These are phyloP conservation scores for Rhypophila decipiens DNA, from an alignment of 495 filamentous ascomycete species.

Conservation along the genomic window DNA sequence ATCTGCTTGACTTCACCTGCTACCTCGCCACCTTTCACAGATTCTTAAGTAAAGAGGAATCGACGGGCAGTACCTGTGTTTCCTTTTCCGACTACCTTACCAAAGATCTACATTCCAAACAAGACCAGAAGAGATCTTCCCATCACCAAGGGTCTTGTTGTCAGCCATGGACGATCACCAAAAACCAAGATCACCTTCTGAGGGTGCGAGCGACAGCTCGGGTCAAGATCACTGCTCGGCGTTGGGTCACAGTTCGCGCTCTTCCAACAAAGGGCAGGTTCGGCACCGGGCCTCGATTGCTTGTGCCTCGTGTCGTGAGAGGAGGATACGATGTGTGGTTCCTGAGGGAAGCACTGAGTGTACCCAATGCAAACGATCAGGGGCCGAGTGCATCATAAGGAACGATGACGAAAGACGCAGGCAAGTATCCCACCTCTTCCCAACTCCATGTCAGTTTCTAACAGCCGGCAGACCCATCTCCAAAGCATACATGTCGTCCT, in stretches of 20 bases:
- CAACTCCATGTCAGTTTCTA: background rate
- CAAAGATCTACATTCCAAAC: background rate
- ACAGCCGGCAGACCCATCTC: slow-evolving; percentile 42
- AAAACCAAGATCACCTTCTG: slow-evolving; percentile 21
- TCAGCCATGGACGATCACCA: background rate
- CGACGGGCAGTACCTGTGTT: no score
- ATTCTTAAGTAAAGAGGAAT: no score
- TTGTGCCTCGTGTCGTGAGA: slow-evolving; percentile 41
- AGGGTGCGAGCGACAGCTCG: slow-evolving; percentile 20
- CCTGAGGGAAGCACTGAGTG: slow-evolving; percentile 44
- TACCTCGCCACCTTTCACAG: no score
- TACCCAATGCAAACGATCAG: slow-evolving; percentile 45
- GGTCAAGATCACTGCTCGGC: slow-evolving; percentile 23
- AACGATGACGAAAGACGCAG: slow-evolving; percentile 50
- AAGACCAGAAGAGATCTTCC: background rate
- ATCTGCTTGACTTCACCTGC: background rate
- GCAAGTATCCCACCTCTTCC: slow-evolving; percentile 17
- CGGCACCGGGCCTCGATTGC: slow-evolving; percentile 35
- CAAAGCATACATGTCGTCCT: slow-evolving; percentile 49
- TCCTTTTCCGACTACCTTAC: no score
- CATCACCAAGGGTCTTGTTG: slow-evolving; percentile 5
- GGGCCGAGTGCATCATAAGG: slow-evolving; percentile 47
- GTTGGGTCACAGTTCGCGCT: slow-evolving; percentile 16
- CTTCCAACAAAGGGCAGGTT: slow-evolving; percentile 25
- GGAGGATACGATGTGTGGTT: slow-evolving; percentile 52